Evolutionary conservation across 805 yeast species (phyloP), one percentile per base, ranked within the genome.

Genomic region (Maudiozyma bulderi): DNA sequence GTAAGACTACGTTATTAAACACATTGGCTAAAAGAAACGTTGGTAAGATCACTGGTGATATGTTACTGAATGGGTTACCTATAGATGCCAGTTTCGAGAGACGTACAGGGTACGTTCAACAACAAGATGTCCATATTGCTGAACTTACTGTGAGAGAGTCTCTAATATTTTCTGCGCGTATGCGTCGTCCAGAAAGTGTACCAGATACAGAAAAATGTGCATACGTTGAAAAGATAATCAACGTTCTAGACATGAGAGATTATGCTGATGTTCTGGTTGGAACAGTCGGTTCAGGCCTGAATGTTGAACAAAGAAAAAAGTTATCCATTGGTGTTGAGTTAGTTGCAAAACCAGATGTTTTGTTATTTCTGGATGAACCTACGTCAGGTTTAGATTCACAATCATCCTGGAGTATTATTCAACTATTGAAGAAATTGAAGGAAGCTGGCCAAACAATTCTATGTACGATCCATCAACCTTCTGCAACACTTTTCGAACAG

Each of bases 61-160:
- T 73, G 67, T 55, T 76, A 64, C 81, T 81, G 29, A 76, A 81
- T 61, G 86, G 86, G 44, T 67, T 66, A 43, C 70, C 72, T 43
- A 66, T 74, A 46, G 81, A 74, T 57, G 65, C 68, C 31, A 75
- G 84, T 40, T 81, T 81, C 67, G 56, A 64, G 62, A 67, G 81
- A 57, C 71, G 71, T 52, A 81, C 81, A 51, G 86, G 86, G 49
- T 82, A 82, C 61, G 86, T 79, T 44, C 86, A 82, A 60, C 88
- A 82, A 66, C 86, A 81, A 57, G 87, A 82, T 73, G 63, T 82
- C 46, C 88, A 82, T 60, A 69, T 81, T 55, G 69, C 73, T 8
- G 74, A 80, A 38, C 69, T 80, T 15, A 81, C 87, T 41, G 86
- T 82, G 13, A 75, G 86, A 58, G 88, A 82, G 62, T 82, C 88